A percentile compares a stretch with the other conserved stretches of the same genome.
These are phyloP conservation scores for Ceratobasidium papillatum DNA, from an alignment of 1,284 basidiomycete genomes.

Conservation along the genomic window DNA sequence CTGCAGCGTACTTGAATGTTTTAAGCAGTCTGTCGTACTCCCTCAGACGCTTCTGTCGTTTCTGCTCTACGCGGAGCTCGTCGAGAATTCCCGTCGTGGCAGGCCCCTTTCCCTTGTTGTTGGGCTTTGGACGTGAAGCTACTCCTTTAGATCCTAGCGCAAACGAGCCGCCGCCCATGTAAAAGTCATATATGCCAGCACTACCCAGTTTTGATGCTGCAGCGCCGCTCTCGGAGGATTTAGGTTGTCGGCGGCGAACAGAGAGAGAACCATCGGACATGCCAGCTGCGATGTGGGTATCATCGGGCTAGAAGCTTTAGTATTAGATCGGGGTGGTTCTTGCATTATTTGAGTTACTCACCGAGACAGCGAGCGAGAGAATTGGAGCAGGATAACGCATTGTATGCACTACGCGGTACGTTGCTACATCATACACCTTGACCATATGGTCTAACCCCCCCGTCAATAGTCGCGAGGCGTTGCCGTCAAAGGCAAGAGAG, in stretches of 20 bases:
- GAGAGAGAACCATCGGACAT: constrained; percentile 98
- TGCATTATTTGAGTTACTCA: constrained; percentile 54
- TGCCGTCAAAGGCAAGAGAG: constrained; percentile 80
- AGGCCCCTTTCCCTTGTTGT: constrained; percentile 54
- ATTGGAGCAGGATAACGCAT: constrained; percentile 98
- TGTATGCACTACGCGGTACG: constrained; percentile 95
- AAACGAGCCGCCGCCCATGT: constrained; percentile 67
- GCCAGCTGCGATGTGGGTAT: constrained; percentile 94
- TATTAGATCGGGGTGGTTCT: not conserved
- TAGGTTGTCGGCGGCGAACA: constrained; percentile 82
- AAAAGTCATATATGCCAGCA: constrained; percentile 75
- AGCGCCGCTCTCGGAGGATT: constrained; percentile 66
- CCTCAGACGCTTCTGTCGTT: constrained; percentile 76
- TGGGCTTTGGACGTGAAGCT: constrained; percentile 53
- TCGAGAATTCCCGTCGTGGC: constrained; percentile 60
- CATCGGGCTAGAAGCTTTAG: constrained; percentile 74
- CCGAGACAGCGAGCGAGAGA: constrained; percentile 89
- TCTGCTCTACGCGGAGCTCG: constrained; percentile 79
- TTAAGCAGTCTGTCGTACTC: constrained; percentile 93
- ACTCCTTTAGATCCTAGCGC: constrained; percentile 60
- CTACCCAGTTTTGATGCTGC: constrained; percentile 61
- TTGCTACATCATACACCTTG: constrained; percentile 96
- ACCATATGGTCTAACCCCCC: constrained; percentile 97
- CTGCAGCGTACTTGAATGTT: constrained; percentile 93
- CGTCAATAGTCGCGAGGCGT: constrained; percentile 81